These are phyloP conservation scores for Sphaerulina musiva DNA, from an alignment of 2,329 filamentous ascomycete genomes.

Conservation along the genomic window DNA sequence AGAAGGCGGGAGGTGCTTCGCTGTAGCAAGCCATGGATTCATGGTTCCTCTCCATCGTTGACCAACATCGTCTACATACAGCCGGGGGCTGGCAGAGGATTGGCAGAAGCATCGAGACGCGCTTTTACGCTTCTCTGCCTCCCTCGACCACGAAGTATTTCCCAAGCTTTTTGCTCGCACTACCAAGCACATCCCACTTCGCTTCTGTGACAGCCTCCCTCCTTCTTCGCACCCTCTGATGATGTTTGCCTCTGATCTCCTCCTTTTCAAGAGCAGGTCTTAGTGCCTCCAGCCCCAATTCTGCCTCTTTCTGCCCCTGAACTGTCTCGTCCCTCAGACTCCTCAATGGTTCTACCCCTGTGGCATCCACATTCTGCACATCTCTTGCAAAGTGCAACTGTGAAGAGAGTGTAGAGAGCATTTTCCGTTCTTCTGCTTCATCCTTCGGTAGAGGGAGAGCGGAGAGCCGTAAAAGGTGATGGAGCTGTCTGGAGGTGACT, in stretches of 20 bases:
- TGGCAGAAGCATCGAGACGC: not conserved
- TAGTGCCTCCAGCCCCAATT: constrained; percentile 54
- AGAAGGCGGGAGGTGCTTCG: not conserved
- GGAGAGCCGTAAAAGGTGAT: constrained; percentile 80
- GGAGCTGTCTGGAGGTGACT: constrained; percentile 63
- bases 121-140: constrained; percentile 36
- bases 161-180: constrained; percentile 60
- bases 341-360: constrained; percentile 63
- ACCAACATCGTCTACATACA: too few species aligned
- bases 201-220: constrained; percentile 49
- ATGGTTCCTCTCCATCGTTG: not conserved
- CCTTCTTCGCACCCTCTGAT: constrained; percentile 45
- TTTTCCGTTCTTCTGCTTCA: constrained; percentile 56
- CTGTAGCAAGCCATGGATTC: not conserved
- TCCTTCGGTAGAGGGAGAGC: constrained; percentile 69
- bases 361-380: constrained; percentile 72
- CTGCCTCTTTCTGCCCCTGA: constrained; percentile 49
- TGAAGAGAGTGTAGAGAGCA: constrained; percentile 63
- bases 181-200: constrained; percentile 64
- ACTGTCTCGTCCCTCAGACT: constrained; percentile 75
- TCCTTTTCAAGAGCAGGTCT: constrained; percentile 54
- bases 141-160: constrained; percentile 73
- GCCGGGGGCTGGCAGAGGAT: too few species aligned
- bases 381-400: constrained; percentile 89
- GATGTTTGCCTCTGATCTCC: constrained; percentile 50